Evolutionary conservation across 441 rosid genomes (phyloP).

Genomic region (Croton setiger): DNA sequence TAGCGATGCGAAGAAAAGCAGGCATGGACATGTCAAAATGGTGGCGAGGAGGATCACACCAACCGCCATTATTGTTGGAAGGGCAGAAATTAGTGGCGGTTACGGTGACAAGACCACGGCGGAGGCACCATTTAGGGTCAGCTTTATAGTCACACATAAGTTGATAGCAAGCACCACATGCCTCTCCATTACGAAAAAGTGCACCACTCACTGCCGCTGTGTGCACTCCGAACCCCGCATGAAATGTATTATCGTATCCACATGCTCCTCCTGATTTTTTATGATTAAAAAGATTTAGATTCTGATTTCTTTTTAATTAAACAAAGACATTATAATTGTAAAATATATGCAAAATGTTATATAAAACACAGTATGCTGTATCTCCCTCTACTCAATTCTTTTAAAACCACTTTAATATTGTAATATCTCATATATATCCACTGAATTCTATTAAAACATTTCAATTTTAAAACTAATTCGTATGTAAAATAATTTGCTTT

Average conservation of each 20-base stretch:
- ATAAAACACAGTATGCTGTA: too few species aligned
- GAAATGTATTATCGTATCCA: conserved; percentile 73
- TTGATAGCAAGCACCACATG: conserved; percentile 76
- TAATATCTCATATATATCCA: too few species aligned
- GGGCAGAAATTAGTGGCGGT: conserved; percentile 90
- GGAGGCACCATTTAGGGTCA: conserved; percentile 82
- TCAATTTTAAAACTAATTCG: too few species aligned
- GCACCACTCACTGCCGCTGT: conserved; percentile 75
- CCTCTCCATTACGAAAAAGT: conserved; percentile 56
- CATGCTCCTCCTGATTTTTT: conserved; percentile 71
- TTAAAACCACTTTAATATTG: too few species aligned
- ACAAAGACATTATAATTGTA: too few species aligned
- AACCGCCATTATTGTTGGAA: conserved; percentile 68
- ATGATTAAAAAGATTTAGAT: too few species aligned
- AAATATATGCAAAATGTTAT: too few species aligned
- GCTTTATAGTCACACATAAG: conserved; percentile 49
- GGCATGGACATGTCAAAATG: conserved; percentile 81
- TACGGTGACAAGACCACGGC: conserved; percentile 43
- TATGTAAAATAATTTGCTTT: too few species aligned
- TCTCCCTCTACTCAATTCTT: too few species aligned
- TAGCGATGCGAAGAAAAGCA: conserved; percentile 65
- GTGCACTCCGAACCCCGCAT: conserved; percentile 74
- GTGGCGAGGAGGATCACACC: conserved; percentile 81
- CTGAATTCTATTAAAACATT: too few species aligned
- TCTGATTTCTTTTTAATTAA: too few species aligned